A percentile compares a stretch with the other conserved stretches of the same genome.
These are phyloP conservation scores for Eucommia ulmoides DNA, from an alignment of 257 asterid genomes.

Conservation along the genomic window DNA sequence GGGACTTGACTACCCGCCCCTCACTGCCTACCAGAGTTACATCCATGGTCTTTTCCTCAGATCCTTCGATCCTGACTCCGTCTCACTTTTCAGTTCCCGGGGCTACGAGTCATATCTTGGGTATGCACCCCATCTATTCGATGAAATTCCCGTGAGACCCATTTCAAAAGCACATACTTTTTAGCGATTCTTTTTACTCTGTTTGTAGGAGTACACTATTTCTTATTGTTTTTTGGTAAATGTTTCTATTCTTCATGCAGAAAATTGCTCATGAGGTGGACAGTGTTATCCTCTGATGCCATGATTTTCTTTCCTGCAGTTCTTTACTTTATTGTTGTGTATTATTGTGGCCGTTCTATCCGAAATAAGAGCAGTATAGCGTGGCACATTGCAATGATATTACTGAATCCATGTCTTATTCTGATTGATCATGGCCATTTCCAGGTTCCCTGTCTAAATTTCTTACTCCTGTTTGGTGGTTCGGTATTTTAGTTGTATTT, in stretches of 20 bases:
- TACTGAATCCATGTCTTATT: conserved; percentile 85
- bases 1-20: conserved; percentile 97
- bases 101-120: conserved; percentile 88
- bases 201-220: neutral
- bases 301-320: conserved; percentile 93
- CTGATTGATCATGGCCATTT: conserved; percentile 97
- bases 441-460: too few species aligned
- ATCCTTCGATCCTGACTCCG: conserved; percentile 63
- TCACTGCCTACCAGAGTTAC: conserved; percentile 89
- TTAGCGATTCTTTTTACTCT: neutral
- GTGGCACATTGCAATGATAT: conserved; percentile 68
- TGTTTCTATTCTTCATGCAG: conserved; percentile 38
- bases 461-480: too few species aligned
- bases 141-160: neutral
- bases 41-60: conserved; percentile 52
- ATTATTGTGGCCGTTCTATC: conserved; percentile 30
- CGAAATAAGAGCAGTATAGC: conserved; percentile 32
- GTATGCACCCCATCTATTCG: conserved; percentile 26
- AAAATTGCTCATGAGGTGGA: conserved; percentile 99
- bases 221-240: conserved; percentile 5
- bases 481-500: too few species aligned
- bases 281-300: conserved; percentile 78
- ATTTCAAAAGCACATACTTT: neutral
- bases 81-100: conserved; percentile 44
- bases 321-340: conserved; percentile 39